These are phyloP conservation scores for Diutina neorugosa DNA, from an alignment of 1,139 yeast genomes.

Conservation along the genomic window DNA sequence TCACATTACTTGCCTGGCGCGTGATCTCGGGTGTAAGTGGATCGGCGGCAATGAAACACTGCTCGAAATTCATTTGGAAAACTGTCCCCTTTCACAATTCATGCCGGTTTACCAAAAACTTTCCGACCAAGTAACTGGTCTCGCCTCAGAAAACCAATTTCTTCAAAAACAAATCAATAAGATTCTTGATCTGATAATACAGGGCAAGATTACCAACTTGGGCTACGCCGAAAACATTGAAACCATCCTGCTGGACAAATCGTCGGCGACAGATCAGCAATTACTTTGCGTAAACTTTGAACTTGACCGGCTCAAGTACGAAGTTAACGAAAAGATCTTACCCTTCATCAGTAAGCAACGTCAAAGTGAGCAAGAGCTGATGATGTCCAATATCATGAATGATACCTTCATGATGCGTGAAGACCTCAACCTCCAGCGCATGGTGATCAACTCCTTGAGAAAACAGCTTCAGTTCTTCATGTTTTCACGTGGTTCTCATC, in stretches of 20 bases:
- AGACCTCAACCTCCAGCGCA: constrained; percentile 34
- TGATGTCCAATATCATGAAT: constrained; percentile 26
- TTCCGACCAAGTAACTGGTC: not conserved
- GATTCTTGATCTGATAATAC: constrained; percentile 35
- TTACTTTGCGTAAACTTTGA: constrained; percentile 18
- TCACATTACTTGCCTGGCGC: constrained; percentile 27
- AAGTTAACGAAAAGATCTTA: constrained; percentile 27
- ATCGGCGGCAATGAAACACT: constrained; percentile 26
- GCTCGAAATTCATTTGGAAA: constrained; percentile 13
- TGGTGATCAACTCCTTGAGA: constrained; percentile 32
- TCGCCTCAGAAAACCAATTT: constrained; percentile 12
- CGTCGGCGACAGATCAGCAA: not conserved
- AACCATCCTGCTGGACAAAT: constrained; percentile 18
- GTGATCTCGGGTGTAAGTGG: constrained; percentile 30
- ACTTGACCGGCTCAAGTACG: constrained; percentile 28
- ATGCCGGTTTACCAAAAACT: not conserved
- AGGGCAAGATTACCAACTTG: constrained; percentile 39
- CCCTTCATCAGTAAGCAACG: constrained; percentile 24
- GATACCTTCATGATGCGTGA: constrained; percentile 37
- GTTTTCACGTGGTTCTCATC: constrained; percentile 10
- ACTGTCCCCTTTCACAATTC: not conserved
- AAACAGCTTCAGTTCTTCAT: constrained; percentile 41
- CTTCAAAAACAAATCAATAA: constrained; percentile 33
- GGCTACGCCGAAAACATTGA: constrained; percentile 38
- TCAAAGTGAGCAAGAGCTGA: constrained; percentile 4